Percentiles rank a stretch among this genome's conserved stretches.
Evolutionary conservation across 129 eudicot species (phyloP).

Genomic region (Daucus carota): DH1_v3.0 NC_030381.2:37157001-37157500

Average conservation of each 20-base stretch:
- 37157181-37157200: slow-evolving; percentile 56
- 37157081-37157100: slow-evolving; percentile 72
- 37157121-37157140: slow-evolving; percentile 68
- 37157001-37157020: neutral
- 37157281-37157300: slow-evolving; percentile 54
- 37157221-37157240: slow-evolving; percentile 60
- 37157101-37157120: slow-evolving; percentile 59
- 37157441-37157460: neutral
- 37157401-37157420: too few relatives aligned
- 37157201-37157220: slow-evolving; percentile 60
- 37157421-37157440: neutral
- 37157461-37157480: neutral
- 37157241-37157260: slow-evolving; percentile 66
- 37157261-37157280: slow-evolving; percentile 61
- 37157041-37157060: neutral
- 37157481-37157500: neutral
- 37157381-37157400: neutral
- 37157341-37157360: slow-evolving; percentile 8
- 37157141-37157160: slow-evolving; percentile 58
- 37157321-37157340: slow-evolving; percentile 46
- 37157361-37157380: neutral
- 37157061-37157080: slow-evolving; percentile 28
- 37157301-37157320: slow-evolving; percentile 71
- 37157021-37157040: neutral
- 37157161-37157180: slow-evolving; percentile 26